Conservation (phyloP, 306 rosid species). For the apple (Malus domestica) region ASM211411v1 NC_041791.1:13234501-13235000, state of each 20-base stretch:
- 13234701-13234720: not conserved
- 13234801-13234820: not conserved
- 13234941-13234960: too few relatives aligned
- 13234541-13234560: not conserved
- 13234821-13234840: not conserved
- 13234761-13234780: not conserved
- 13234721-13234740: not conserved
- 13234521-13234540: not conserved
- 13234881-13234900: not conserved
- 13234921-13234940: too few relatives aligned
- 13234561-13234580: not conserved
- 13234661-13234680: not conserved
- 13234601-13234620: not conserved
- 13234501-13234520: not conserved
- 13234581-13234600: not conserved
- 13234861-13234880: not conserved
- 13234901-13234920: not conserved
- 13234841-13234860: not conserved
- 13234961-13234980: not conserved
- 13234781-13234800: not conserved
- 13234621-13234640: not conserved
- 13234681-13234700: not conserved
- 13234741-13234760: not conserved
- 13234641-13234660: not conserved
- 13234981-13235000: not conserved